phyloP scores from a whole-genome alignment of 2,329 filamentous ascomycete genomes.

The Myotisia sp. region DNA sequence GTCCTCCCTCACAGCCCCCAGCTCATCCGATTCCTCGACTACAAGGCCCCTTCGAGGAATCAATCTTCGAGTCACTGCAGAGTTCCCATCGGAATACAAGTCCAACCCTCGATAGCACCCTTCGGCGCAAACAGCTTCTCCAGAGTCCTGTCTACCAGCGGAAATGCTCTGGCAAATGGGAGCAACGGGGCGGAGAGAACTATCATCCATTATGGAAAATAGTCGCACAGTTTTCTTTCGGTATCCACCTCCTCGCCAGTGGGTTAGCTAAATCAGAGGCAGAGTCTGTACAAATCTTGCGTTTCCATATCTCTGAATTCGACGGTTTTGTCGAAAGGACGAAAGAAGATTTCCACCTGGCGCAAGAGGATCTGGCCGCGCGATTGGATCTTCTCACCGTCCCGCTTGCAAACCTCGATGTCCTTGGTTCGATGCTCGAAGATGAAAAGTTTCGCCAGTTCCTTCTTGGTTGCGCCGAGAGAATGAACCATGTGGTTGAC shows the following conservation, averaged over 20 bases:
- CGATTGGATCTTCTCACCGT: conserved; percentile 67
- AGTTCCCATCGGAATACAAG: conserved; percentile 16
- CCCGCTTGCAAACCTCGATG: conserved; percentile 65
- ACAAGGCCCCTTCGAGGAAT: conserved; percentile 34
- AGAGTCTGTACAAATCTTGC: conserved; percentile 77
- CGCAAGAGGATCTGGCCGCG: conserved; percentile 62
- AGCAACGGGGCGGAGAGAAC: conserved; percentile 57
- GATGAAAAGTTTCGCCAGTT: conserved; percentile 69
- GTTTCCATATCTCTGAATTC: conserved; percentile 84
- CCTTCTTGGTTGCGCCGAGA: conserved; percentile 75
- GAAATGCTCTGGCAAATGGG: conserved; percentile 61
- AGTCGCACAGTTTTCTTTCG: conserved; percentile 83
- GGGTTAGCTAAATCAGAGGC: conserved; percentile 76
- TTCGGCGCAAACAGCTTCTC: conserved; percentile 51
- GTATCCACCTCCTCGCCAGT: conserved; percentile 73
- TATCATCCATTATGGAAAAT: conserved; percentile 85
- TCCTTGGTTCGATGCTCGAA: conserved; percentile 78
- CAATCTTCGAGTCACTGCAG: conserved; percentile 26
- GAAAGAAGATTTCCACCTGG: conserved; percentile 68
- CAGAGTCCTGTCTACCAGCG: conserved; percentile 54
- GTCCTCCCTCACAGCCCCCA: background rate
- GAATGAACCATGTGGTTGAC: conserved; percentile 78
- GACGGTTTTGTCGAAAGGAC: conserved; percentile 80
- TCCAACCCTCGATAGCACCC: conserved; percentile 26
- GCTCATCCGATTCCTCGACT: conserved; percentile 29